These are phyloP conservation scores for Ilyonectria mors-panacis DNA, from an alignment of 2,329 filamentous ascomycete species.

Conservation along the genomic window DNA sequence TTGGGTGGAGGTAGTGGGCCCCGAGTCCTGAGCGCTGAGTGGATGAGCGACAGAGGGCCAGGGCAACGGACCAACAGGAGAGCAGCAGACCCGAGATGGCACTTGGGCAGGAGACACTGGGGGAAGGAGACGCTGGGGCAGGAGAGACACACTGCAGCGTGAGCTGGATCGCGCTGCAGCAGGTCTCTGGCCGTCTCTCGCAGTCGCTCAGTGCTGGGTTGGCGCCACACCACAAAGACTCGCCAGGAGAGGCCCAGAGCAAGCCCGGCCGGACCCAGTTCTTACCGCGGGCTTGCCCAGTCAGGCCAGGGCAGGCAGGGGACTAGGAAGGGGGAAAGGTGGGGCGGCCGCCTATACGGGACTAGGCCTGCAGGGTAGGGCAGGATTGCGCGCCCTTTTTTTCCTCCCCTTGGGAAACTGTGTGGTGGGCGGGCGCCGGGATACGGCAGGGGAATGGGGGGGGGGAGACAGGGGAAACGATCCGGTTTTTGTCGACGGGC, in stretches of 20 bases:
- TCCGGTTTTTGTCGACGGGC: neutral
- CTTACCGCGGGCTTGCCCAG: constrained; percentile 8
- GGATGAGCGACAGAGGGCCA: constrained; percentile 12
- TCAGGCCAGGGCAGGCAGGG: constrained; percentile 10
- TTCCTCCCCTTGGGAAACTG: constrained; percentile 10
- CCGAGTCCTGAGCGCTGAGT: constrained; percentile 30
- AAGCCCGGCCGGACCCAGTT: constrained; percentile 2
- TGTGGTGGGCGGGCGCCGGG: neutral
- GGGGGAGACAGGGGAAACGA: neutral
- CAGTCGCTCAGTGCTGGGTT: too few relatives aligned
- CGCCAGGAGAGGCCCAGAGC: too few relatives aligned
- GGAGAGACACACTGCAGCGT: neutral
- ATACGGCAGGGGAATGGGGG: neutral
- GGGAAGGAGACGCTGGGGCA: neutral
- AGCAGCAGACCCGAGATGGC: constrained; percentile 28
- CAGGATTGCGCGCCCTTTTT: constrained; percentile 18
- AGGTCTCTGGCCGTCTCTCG: neutral
- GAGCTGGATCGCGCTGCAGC: neutral
- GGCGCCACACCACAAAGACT: neutral
- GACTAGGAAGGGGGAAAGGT: constrained; percentile 15
- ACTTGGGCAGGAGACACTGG: constrained; percentile 5
- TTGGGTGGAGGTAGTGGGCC: constrained; percentile 10
- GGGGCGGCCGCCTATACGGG: neutral
- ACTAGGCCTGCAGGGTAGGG: constrained; percentile 11
- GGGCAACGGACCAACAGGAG: constrained; percentile 41